Conservation (phyloP, 2,329 filamentous ascomycete species). For the Phaeophleospora eucalypticola region DNA sequence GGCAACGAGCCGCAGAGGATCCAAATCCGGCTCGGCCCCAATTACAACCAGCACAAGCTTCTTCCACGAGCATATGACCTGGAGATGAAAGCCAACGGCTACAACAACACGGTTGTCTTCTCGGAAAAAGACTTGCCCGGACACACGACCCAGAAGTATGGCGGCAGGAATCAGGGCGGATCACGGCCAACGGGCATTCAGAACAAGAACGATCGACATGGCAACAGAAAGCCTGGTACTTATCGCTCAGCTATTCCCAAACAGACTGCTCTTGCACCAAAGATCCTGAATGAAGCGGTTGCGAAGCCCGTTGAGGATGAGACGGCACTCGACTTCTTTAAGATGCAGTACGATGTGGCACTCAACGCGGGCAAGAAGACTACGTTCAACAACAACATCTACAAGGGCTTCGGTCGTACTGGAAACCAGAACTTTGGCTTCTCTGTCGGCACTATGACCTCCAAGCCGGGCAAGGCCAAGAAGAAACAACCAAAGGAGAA, state of each 20-base stretch:
- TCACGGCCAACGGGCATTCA: slow-evolving; percentile 21
- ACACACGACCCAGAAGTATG: slow-evolving; percentile 18
- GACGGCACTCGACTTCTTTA: slow-evolving; percentile 57
- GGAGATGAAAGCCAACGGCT: slow-evolving; percentile 61
- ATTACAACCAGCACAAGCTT: slow-evolving; percentile 62
- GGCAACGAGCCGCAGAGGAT: slow-evolving; percentile 47
- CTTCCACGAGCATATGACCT: slow-evolving; percentile 89
- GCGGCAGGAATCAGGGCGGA: slow-evolving; percentile 14
- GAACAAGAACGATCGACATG: slow-evolving; percentile 20
- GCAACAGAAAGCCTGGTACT: slow-evolving; percentile 22
- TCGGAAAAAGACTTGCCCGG: slow-evolving; percentile 88
- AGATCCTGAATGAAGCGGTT: slow-evolving; percentile 71
- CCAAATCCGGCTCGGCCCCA: slow-evolving; percentile 60
- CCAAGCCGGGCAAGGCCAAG: slow-evolving; percentile 25
- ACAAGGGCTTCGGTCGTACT: slow-evolving; percentile 12
- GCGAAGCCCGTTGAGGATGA: slow-evolving; percentile 65
- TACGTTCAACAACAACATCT: slow-evolving; percentile 39
- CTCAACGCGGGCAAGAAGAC: slow-evolving; percentile 47
- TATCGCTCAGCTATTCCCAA: slow-evolving; percentile 50
- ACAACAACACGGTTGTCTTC: slow-evolving; percentile 86
- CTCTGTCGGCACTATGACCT: slow-evolving; percentile 32
- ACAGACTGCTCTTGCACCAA: slow-evolving; percentile 70
- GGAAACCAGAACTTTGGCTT: slow-evolving; percentile 30
- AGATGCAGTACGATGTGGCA: slow-evolving; percentile 21
- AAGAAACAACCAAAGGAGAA: slow-evolving; percentile 63